Conservation (phyloP, 805 yeast species). For the Monosporozyma solicola region DNA sequence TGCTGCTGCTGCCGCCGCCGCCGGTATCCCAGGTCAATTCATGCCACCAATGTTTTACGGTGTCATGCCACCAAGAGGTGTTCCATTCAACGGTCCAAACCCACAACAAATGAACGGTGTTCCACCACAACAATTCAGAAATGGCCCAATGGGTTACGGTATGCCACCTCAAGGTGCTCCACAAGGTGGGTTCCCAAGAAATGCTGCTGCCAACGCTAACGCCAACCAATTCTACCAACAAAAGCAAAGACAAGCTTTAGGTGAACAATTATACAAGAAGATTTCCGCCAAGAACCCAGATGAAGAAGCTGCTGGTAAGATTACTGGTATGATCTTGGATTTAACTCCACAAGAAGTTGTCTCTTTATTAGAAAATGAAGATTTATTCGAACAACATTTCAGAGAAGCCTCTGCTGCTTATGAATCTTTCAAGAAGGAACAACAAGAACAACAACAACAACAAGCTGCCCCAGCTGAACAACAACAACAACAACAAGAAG, state of each 20-base stretch:
- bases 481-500: neutral
- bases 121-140: constrained; percentile 56
- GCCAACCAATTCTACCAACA: constrained; percentile 54
- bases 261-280: constrained; percentile 94
- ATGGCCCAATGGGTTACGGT: constrained; percentile 72
- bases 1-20: constrained; percentile 32
- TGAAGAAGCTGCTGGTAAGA: constrained; percentile 94
- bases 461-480: constrained; percentile 1
- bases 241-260: constrained; percentile 94
- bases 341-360: constrained; percentile 87
- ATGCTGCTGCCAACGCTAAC: constrained; percentile 21
- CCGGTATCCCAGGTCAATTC: constrained; percentile 34
- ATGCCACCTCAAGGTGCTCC: constrained; percentile 68
- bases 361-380: constrained; percentile 83
- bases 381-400: constrained; percentile 79
- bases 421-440: constrained; percentile 70
- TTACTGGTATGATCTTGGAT: constrained; percentile 97
- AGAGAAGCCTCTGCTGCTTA: constrained; percentile 92
- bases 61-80: constrained; percentile 74
- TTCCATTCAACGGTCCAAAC: constrained; percentile 70
- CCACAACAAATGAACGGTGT: constrained; percentile 72
- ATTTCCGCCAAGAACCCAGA: constrained; percentile 81
- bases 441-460: constrained; percentile 21
- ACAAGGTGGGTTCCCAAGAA: constrained; percentile 43
- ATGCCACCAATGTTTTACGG: constrained; percentile 35